Evolutionary conservation across 2,329 filamentous ascomycete species (phyloP).

Genomic region (Zymoseptoria passerinii): DNA sequence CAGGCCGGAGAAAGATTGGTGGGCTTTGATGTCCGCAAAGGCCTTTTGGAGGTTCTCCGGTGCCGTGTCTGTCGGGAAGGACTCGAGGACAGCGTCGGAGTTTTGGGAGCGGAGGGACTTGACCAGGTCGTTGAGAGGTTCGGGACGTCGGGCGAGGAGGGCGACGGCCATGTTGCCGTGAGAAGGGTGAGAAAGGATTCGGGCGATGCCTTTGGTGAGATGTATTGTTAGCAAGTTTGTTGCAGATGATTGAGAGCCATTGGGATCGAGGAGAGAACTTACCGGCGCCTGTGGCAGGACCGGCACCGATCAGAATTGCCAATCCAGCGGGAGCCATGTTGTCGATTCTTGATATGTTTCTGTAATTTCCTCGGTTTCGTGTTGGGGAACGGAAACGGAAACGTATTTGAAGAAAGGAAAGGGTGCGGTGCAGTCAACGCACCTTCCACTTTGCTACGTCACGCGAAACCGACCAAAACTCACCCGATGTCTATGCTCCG

Average conservation of each 20-base stretch:
- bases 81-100: constrained; percentile 41
- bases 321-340: constrained; percentile 42
- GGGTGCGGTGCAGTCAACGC: background rate
- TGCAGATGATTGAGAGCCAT: background rate
- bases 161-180: constrained; percentile 50
- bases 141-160: constrained; percentile 43
- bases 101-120: constrained; percentile 35
- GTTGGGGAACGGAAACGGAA: background rate
- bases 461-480: background rate
- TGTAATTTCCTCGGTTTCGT: background rate
- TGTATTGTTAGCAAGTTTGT: background rate
- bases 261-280: constrained; percentile 5
- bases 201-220: constrained; percentile 43
- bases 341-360: background rate
- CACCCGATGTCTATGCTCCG: background rate
- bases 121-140: constrained; percentile 38
- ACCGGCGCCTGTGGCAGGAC: constrained; percentile 34
- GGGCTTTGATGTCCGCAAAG: constrained; percentile 43
- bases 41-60: constrained; percentile 40
- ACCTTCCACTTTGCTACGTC: background rate
- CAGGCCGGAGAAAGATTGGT: constrained; percentile 41
- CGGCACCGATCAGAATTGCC: constrained; percentile 46
- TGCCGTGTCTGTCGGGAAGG: constrained; percentile 46
- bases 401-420: background rate
- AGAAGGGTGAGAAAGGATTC: constrained; percentile 43